Conservation (phyloP, 1,284 basidiomycete species). For the Cerioporus squamosus region DNA sequence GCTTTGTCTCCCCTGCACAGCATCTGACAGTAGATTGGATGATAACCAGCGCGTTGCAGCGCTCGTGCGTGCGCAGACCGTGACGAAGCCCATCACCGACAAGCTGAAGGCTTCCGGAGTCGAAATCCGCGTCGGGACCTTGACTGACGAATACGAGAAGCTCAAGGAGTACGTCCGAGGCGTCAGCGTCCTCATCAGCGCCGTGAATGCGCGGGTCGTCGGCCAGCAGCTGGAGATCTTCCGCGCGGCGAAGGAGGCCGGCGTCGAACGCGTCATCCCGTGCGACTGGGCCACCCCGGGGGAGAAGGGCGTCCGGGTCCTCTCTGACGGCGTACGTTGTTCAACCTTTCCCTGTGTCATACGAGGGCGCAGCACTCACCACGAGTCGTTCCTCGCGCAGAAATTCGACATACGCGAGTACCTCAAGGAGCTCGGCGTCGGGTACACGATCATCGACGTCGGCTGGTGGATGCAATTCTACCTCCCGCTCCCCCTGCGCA, state of each 20-base stretch:
- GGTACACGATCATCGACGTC: constrained; percentile 17
- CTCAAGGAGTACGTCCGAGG: constrained; percentile 13
- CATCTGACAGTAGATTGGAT: background rate
- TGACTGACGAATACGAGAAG: constrained; percentile 13
- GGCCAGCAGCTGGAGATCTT: constrained; percentile 11
- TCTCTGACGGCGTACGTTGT: background rate
- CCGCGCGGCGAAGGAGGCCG: constrained; percentile 21
- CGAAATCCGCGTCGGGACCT: constrained; percentile 21
- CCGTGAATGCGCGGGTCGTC: constrained; percentile 2
- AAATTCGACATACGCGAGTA: constrained; percentile 15
- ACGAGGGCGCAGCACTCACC: too few species aligned
- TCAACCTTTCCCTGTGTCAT: too few species aligned
- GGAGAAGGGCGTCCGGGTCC: constrained; percentile 1
- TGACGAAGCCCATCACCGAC: constrained; percentile 13
- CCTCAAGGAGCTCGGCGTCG: constrained; percentile 10
- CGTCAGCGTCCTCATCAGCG: constrained; percentile 23
- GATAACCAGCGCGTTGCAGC: constrained; percentile 10
- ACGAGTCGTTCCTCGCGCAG: background rate
- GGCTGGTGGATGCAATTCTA: too few species aligned
- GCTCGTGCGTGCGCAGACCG: constrained; percentile 12
- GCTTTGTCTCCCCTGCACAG: background rate
- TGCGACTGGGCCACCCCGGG: constrained; percentile 23
- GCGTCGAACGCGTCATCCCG: constrained; percentile 21
- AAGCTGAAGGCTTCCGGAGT: constrained; percentile 12
- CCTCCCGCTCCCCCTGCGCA: background rate